A percentile compares a stretch with the other conserved stretches of the same genome.
Conservation (phyloP, 352 stramenopile genomes). For the Globisporangium nodosum region DNA sequence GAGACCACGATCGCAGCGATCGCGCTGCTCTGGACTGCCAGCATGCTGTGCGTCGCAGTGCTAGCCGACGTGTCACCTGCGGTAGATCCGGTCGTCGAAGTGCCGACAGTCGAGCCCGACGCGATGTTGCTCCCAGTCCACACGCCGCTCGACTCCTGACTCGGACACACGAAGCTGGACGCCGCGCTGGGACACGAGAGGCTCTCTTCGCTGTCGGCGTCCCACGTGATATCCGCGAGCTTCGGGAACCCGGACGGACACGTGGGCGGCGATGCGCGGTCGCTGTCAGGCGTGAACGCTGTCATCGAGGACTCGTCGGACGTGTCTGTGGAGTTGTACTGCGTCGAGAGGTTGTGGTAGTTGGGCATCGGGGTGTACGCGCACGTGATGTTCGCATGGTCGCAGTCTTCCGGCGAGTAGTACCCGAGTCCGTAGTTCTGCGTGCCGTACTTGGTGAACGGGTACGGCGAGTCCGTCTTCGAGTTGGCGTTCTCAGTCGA, state of each 20-base stretch:
- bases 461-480: conserved; percentile 41
- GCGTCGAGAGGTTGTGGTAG: conserved; percentile 49
- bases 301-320: conserved; percentile 24
- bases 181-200: conserved; percentile 18
- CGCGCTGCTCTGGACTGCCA: not conserved
- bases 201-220: conserved; percentile 26
- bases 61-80: not conserved
- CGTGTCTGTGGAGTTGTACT: conserved; percentile 43
- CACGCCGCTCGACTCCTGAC: not conserved
- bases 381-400: conserved; percentile 49
- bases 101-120: conserved; percentile 5
- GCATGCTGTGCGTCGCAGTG: no score
- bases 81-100: conserved; percentile 2
- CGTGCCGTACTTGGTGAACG: conserved; percentile 64
- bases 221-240: conserved; percentile 33
- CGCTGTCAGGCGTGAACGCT: conserved; percentile 26
- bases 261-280: conserved; percentile 17
- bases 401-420: conserved; percentile 65
- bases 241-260: conserved; percentile 16
- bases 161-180: conserved; percentile 8
- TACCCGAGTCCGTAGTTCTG: conserved; percentile 88
- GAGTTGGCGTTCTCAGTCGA: conserved; percentile 73
- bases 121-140: conserved; percentile 2
- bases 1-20: not conserved
- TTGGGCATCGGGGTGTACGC: conserved; percentile 76